Evolutionary conservation across 768 basidiomycete genomes (phyloP).

Genomic region (Mycena latifolia): DNA sequence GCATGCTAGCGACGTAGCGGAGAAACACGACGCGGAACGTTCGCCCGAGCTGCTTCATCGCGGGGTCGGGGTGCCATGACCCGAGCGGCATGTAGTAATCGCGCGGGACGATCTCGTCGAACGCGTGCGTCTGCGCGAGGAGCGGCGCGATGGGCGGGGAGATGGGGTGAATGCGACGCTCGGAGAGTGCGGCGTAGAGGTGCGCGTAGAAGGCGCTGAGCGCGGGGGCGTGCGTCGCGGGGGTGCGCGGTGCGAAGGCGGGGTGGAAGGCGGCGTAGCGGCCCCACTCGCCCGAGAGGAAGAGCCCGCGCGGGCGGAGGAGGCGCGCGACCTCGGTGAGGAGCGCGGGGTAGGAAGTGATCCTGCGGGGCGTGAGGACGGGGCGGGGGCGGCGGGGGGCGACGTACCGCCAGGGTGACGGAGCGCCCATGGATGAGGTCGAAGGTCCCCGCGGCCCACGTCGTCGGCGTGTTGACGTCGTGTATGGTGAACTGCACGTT

Average conservation of each 20-base stretch:
- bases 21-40: slow-evolving; percentile 53
- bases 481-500: no score
- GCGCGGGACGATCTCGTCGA: slow-evolving; percentile 53
- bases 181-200: slow-evolving; percentile 49
- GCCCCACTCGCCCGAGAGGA: no score
- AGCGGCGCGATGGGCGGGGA: slow-evolving; percentile 52
- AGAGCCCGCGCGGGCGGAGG: no score
- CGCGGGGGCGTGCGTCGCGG: slow-evolving; percentile 54
- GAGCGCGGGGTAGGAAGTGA: slow-evolving; percentile 71
- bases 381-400: not conserved
- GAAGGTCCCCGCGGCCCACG: no score
- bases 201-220: no score
- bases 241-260: slow-evolving; percentile 39
- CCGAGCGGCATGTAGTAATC: slow-evolving; percentile 67
- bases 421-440: no score
- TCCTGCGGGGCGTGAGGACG: slow-evolving; percentile 53
- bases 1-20: slow-evolving; percentile 63
- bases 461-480: no score
- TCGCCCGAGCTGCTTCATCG: slow-evolving; percentile 53
- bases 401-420: slow-evolving; percentile 76
- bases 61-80: no score
- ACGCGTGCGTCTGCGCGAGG: slow-evolving; percentile 52
- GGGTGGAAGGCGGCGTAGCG: no score
- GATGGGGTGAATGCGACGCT: slow-evolving; percentile 53
- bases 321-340: no score